Conservation (phyloP, 306 rosid genomes). For the Lagenaria siceraria region DNA sequence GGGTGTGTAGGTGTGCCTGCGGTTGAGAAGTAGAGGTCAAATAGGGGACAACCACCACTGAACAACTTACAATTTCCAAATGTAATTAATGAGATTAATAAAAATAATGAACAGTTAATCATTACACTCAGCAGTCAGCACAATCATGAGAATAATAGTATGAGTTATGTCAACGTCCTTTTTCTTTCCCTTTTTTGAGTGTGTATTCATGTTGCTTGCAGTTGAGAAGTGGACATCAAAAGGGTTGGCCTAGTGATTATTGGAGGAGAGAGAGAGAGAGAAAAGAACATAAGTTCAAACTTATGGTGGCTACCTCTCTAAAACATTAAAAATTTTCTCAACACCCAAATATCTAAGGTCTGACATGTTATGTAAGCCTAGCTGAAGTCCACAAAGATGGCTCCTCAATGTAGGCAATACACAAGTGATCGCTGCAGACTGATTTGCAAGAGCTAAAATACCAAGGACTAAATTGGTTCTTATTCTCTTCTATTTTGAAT, state of each 20-base stretch:
- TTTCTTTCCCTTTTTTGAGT: not conserved
- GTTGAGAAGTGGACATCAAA: not conserved
- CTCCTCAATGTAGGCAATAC: not conserved
- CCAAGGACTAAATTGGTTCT: not conserved
- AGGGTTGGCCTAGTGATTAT: not conserved
- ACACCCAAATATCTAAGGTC: not conserved
- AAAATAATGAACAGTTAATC: not conserved
- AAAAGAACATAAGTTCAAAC: not conserved
- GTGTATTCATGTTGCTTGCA: not conserved
- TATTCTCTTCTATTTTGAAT: not conserved
- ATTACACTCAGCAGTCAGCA: not conserved
- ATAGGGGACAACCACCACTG: not conserved
- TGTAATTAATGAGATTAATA: not conserved
- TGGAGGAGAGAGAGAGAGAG: not conserved
- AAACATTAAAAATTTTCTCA: not conserved
- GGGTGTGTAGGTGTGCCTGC: not conserved
- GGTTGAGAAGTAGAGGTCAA: not conserved
- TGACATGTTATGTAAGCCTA: not conserved
- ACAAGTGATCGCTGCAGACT: not conserved
- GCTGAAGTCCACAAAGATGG: not conserved
- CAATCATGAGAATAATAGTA: not conserved
- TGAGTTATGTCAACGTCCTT: not conserved
- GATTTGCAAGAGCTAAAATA: not conserved
- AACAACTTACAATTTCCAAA: not conserved
- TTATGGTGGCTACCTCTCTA: not conserved